Evolutionary conservation across 805 yeast species (phyloP), one percentile per base, ranked within the genome.

Genomic region (Jamesozyma spencerorum): DNA sequence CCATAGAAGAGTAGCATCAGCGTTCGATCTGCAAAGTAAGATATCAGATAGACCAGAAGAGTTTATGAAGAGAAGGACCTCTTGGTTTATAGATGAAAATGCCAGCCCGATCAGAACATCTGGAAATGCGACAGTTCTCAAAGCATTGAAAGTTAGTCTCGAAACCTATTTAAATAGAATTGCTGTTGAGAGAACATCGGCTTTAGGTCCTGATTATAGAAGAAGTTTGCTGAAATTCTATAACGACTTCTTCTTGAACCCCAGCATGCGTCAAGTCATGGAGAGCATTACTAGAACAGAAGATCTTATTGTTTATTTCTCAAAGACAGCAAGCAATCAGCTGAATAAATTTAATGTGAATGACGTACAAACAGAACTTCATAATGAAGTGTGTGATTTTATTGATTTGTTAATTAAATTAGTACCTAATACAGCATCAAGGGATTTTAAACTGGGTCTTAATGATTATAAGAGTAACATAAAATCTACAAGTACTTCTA

Each of bases 221-320:
- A 66, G 83, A 45, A 71, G 79, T 38, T 65, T 80, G 35, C 57
- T 82, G 19, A 72, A 83, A 19, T 69, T 81, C 42, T 81, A 82
- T 55, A 78, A 77, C 41, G 80, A 77, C 34, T 49, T 77, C 31
- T 55, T 50, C 22, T 61, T 79, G 29, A 72, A 70, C 38, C 76
- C 80, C 2, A 38, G 14, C 5, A 34, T 41, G 45, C 27, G 31
- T 3, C 30, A 33, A 3, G 58, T 49, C 20, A 63, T 64, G 48
- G 65, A 62, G 28, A 53, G 49, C 22, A 43, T 60, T 32, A 57
- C 51, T 13, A 64, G 65, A 18, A 60, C 64, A 10, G 68, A 67
- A 42, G 77, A 73, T 39, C 51, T 77, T 28, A 66, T 77, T 2
- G 66, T 74, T 55, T 62, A 68, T 47, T 78, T 77, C 49, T 74